Evolutionary conservation across 768 basidiomycete species (phyloP), one percentile per base, ranked within the genome.

Genomic region (Tylopilus vinaceipallidus): DNA sequence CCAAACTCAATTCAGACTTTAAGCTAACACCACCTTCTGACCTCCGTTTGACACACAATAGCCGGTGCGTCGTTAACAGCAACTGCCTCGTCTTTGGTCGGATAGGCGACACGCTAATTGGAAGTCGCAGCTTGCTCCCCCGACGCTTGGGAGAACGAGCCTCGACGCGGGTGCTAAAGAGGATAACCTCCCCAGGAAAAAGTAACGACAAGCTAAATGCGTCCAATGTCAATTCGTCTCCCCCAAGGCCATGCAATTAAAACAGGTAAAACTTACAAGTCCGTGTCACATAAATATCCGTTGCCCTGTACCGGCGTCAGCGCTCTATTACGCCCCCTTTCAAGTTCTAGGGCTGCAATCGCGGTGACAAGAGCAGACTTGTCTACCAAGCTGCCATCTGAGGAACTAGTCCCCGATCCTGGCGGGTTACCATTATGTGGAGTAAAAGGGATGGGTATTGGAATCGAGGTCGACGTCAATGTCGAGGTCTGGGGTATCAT

Each of bases 231-330:
- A n/a, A n/a, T n/a, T n/a, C n/a, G n/a, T n/a, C n/a, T n/a, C n/a
- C n/a, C n/a, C n/a, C n/a, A n/a, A n/a, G n/a, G n/a, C n/a, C n/a
- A n/a, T n/a, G n/a, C n/a, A n/a, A n/a, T 27, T 33, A 5, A n/a
- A 1, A 3, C 13, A 24, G 7, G n/a, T 3, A 13, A 35, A 51
- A 22, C 77, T 54, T 53, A 83, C 83, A 77, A 75, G 57, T 80
- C 73, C 13, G 68, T 61, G 22, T 76, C 68, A 8, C 50, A 39
- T 30, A 41, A 12, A 6, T 51, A 63, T 2, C 71, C 73, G 57
- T 79, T 75, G 19, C 75, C 75, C 47, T 81, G 77, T 16, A 83
- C 67, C 10, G 83, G 80, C 16, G 82, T 82, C 56, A 76, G 70
- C 10, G 71, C 70, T 19, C 77, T 72, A 53, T 77, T 77, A 37